Evolutionary conservation across 352 stramenopile species (phyloP).

Genomic region (Phytophthora agathidicida): DNA sequence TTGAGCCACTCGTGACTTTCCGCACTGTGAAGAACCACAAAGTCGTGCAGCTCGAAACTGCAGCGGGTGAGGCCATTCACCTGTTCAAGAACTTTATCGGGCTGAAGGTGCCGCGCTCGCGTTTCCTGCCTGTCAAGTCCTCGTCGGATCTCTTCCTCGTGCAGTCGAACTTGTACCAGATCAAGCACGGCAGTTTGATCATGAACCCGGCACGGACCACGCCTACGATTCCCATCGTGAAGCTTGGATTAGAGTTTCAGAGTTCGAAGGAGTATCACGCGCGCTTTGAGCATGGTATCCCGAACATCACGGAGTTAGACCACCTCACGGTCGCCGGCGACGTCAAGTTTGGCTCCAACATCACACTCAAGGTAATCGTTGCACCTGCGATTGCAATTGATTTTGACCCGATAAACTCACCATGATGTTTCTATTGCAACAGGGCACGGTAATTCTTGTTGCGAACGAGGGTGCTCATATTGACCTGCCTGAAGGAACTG

Average conservation of each 20-base stretch:
- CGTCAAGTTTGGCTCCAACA: constrained; percentile 93
- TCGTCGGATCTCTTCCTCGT: constrained; percentile 97
- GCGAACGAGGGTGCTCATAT: constrained; percentile 94
- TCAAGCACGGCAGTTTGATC: constrained; percentile 91
- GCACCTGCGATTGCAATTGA: too few species aligned
- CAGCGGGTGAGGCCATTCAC: constrained; percentile 98
- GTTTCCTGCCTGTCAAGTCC: constrained; percentile 99
- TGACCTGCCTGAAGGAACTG: constrained; percentile 92
- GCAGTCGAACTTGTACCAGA: constrained; percentile 93
- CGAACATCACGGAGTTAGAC: constrained; percentile 94
- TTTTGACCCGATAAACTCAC: neutral
- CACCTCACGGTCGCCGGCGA: constrained; percentile 94
- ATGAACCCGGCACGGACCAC: constrained; percentile 87
- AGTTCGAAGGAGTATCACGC: constrained; percentile 88
- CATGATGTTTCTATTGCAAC: constrained; percentile 12
- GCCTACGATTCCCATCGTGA: constrained; percentile 92
- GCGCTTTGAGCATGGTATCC: constrained; percentile 89
- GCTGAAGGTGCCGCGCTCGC: constrained; percentile 95
- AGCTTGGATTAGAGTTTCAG: constrained; percentile 93
- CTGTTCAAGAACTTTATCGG: constrained; percentile 98
- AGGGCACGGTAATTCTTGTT: constrained; percentile 95
- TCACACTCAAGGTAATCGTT: constrained; percentile 85
- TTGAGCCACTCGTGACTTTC: constrained; percentile 94
- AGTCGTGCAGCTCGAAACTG: constrained; percentile 95
- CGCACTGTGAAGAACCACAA: constrained; percentile 96